Evolutionary conservation across 768 basidiomycete species (phyloP).

Genomic region (Lentinula lateritia): DNA sequence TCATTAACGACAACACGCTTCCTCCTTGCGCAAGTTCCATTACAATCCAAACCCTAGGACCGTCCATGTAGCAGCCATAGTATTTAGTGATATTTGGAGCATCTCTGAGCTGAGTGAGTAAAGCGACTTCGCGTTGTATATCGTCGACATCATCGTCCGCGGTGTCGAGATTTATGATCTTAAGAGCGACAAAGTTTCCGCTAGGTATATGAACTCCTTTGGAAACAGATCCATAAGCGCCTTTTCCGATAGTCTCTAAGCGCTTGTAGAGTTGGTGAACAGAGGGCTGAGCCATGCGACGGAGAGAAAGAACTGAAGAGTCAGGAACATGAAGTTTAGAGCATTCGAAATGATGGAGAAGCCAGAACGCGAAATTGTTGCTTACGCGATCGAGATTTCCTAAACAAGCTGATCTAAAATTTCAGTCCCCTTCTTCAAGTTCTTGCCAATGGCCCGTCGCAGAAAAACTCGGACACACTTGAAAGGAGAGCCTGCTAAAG

Average conservation of each 20-base stretch:
- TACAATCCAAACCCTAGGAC: constrained; percentile 95
- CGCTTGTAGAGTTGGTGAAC: constrained; percentile 80
- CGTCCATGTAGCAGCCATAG: constrained; percentile 94
- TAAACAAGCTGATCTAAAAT: neutral
- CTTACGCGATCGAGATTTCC: neutral
- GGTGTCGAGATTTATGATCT: constrained; percentile 97
- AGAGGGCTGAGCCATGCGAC: constrained; percentile 41
- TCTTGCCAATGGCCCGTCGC: constrained; percentile 58
- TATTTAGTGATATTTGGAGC: constrained; percentile 92
- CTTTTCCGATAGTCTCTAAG: constrained; percentile 91
- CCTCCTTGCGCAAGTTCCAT: constrained; percentile 98
- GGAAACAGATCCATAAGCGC: constrained; percentile 94
- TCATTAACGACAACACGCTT: constrained; percentile 89
- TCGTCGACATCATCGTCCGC: constrained; percentile 94
- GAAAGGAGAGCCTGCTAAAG: constrained; percentile 43
- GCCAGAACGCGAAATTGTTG: neutral
- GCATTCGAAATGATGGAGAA: neutral
- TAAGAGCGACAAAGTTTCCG: constrained; percentile 89
- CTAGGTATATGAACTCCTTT: constrained; percentile 81
- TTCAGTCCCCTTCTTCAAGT: neutral
- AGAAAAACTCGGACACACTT: constrained; percentile 81
- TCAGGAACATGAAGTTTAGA: neutral
- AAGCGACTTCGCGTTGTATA: constrained; percentile 93
- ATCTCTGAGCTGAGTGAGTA: constrained; percentile 84
- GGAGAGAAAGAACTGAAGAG: neutral